A percentile compares a stretch with the other conserved stretches of the same genome.
Conservation (phyloP, 805 yeast genomes). For the Candida andamanensis region DNA sequence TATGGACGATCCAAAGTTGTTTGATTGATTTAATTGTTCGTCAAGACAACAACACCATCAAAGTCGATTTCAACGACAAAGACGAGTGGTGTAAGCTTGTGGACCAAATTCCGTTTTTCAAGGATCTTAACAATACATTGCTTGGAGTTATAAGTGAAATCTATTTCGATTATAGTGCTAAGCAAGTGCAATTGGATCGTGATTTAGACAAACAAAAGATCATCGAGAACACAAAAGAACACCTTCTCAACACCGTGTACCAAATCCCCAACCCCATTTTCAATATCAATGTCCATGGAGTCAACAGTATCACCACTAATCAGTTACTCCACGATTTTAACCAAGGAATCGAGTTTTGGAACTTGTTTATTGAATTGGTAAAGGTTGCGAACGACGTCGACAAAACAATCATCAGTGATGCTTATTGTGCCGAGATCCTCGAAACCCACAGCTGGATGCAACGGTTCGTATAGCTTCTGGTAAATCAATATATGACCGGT, state of each 20-base stretch:
- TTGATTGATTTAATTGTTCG: constrained; percentile 46
- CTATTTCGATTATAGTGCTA: constrained; percentile 42
- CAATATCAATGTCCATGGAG: constrained; percentile 38
- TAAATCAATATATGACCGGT: no score
- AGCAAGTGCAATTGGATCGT: constrained; percentile 19
- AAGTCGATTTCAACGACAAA: constrained; percentile 37
- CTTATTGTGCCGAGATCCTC: constrained; percentile 17
- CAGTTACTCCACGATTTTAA: constrained; percentile 28
- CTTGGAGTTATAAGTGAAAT: constrained; percentile 56
- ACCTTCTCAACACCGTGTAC: constrained; percentile 30
- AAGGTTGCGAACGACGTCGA: constrained; percentile 24
- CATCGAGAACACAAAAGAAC: constrained; percentile 22
- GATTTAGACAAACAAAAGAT: constrained; percentile 21
- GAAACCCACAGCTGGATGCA: constrained; percentile 29
- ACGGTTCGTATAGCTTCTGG: constrained; percentile 16
- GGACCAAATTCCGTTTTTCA: constrained; percentile 55
- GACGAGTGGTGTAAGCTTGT: constrained; percentile 57
- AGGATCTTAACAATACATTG: constrained; percentile 53
- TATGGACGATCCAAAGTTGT: constrained; percentile 52
- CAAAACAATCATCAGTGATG: constrained; percentile 19
- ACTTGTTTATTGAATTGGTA: constrained; percentile 23
- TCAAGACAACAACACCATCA: constrained; percentile 41
- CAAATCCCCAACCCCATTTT: constrained; percentile 35
- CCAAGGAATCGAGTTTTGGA: constrained; percentile 33
- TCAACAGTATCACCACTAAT: constrained; percentile 30